Evolutionary conservation across 768 basidiomycete species (phyloP).

Genomic region (Kockovaella imperatae): DNA sequence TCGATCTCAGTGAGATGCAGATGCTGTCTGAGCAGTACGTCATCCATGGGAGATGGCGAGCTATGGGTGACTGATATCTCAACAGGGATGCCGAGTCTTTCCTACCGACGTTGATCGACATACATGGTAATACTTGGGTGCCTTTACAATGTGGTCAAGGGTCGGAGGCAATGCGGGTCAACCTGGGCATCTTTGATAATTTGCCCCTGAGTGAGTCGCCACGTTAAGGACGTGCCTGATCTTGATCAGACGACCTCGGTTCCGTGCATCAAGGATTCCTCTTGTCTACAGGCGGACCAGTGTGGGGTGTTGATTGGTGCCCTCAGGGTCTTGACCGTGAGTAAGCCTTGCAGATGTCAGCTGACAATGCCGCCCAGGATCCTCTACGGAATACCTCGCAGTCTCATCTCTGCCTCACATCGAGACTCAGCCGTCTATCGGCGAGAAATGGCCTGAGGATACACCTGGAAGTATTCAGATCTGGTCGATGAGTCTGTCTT

Average conservation of each 20-base stretch:
- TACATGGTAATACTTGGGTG: too few relatives aligned
- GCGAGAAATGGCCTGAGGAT: constrained; percentile 49
- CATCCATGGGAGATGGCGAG: not conserved
- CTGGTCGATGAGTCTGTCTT: too few relatives aligned
- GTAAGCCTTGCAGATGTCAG: not conserved
- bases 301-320: constrained; percentile 92
- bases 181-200: too few relatives aligned
- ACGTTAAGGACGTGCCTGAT: too few relatives aligned
- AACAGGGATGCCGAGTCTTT: too few relatives aligned
- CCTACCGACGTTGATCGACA: too few relatives aligned
- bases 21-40: constrained; percentile 23
- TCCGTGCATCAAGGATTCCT: constrained; percentile 41
- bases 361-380: not conserved
- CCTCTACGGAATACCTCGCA: constrained; percentile 67
- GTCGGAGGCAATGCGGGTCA: too few relatives aligned
- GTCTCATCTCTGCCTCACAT: constrained; percentile 65
- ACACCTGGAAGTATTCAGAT: constrained; percentile 70
- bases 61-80: too few relatives aligned
- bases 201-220: too few relatives aligned
- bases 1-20: constrained; percentile 9
- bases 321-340: constrained; percentile 49
- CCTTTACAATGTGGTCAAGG: too few relatives aligned
- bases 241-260: constrained; percentile 9
- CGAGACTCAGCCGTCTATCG: constrained; percentile 60
- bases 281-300: constrained; percentile 79